Conservation (phyloP, 345 rosid species). For the Eucalyptus polyanthemos region DNA sequence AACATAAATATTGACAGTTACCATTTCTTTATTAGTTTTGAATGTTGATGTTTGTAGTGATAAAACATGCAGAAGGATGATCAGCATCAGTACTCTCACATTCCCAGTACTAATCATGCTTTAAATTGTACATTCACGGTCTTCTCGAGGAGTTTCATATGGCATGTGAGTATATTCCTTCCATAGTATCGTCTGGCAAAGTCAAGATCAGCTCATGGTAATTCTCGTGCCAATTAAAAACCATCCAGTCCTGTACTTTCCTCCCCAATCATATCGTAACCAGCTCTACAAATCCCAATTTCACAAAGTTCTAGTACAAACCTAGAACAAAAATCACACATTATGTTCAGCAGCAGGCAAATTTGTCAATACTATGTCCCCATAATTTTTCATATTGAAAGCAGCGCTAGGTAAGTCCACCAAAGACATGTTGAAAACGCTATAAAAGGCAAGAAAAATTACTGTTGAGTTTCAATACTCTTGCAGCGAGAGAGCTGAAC, state of each 20-base stretch:
- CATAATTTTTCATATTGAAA: not conserved
- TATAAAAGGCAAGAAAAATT: constrained; percentile 7
- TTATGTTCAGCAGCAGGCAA: not conserved
- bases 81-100: not conserved
- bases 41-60: not conserved
- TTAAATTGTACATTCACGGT: not conserved
- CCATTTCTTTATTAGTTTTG: not conserved
- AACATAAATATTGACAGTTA: not conserved
- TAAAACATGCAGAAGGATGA: not conserved
- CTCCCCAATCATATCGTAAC: not conserved
- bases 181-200: not conserved
- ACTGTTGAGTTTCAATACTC: constrained; percentile 68
- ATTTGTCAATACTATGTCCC: not conserved
- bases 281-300: not conserved
- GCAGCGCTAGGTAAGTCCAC: not conserved
- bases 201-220: not conserved
- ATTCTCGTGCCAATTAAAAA: not conserved
- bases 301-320: not conserved
- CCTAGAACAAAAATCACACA: not conserved
- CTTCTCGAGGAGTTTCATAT: not conserved
- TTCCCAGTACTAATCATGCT: not conserved
- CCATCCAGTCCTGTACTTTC: not conserved
- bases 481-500: constrained; percentile 80
- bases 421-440: not conserved
- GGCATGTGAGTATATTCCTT: not conserved